phyloP scores from a whole-genome alignment of 495 filamentous ascomycete species.

The Beverwykella pulmonaria region DNA sequence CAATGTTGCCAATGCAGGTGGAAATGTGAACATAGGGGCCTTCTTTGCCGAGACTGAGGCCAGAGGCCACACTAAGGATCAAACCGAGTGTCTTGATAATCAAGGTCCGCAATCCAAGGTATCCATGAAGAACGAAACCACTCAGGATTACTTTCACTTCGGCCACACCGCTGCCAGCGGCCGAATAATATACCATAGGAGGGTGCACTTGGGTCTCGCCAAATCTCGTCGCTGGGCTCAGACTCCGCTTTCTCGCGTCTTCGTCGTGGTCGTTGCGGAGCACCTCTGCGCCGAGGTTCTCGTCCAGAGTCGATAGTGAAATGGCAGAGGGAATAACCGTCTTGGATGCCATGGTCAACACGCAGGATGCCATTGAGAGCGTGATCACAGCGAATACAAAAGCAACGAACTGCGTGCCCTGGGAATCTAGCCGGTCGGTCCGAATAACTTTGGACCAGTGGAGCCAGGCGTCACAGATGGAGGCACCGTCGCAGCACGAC shows the following conservation, averaged over 20 bases:
- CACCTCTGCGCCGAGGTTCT: slow-evolving; percentile 61
- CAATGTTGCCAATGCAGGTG: slow-evolving; percentile 93
- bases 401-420: slow-evolving; percentile 72
- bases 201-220: slow-evolving; percentile 48
- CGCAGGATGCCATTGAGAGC: slow-evolving; percentile 75
- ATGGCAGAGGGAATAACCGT: slow-evolving; percentile 89
- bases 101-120: slow-evolving; percentile 86
- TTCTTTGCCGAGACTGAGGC: slow-evolving; percentile 92
- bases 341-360: slow-evolving; percentile 82
- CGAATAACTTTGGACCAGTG: slow-evolving; percentile 73
- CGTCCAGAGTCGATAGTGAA: slow-evolving; percentile 83
- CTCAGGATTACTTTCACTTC: slow-evolving; percentile 98
- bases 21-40: slow-evolving; percentile 98
- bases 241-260: slow-evolving; percentile 45
- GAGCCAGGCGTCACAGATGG: slow-evolving; percentile 68
- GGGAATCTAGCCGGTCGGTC: slow-evolving; percentile 55
- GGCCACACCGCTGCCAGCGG: slow-evolving; percentile 93
- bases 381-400: slow-evolving; percentile 71
- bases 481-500: slow-evolving; percentile 69
- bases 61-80: slow-evolving; percentile 87
- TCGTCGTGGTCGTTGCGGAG: slow-evolving; percentile 43
- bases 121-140: slow-evolving; percentile 95
- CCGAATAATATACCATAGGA: slow-evolving; percentile 92
- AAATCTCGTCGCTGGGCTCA: slow-evolving; percentile 43
- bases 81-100: slow-evolving; percentile 82